Base-by-base conservation (phyloP, 2,329 filamentous ascomycete species). In the Rachicladosporium sp. region DNA sequence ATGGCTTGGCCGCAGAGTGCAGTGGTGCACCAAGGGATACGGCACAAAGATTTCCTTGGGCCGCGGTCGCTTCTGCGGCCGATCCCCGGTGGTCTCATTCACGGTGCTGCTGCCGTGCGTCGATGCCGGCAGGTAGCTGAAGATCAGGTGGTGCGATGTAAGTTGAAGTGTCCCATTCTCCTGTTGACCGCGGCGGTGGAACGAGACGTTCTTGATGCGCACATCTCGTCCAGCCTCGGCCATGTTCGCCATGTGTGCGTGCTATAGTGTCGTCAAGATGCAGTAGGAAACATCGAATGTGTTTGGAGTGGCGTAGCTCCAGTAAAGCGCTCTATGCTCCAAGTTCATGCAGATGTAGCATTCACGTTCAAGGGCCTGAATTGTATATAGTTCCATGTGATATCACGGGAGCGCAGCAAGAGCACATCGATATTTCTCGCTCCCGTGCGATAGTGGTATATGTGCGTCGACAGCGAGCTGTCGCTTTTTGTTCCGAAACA, bases 31-130 rank as follows among this genome's bases (percentile, higher is more conserved):
- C 63, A 96, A 88, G 15, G 89, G 88, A 61, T 88, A 98, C 10
- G 91, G 88, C 40, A 96, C 85, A 84, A 89, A 98, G 56, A 83
- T 76, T 62, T 94, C 84, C 57, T 78, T 71, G 13, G 73, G 67
- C 47, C 66, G 67, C 8, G 55, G 54, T 15, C 33, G 15, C 30
- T 32, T 32, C 30, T 32, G 12, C 30, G 10, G 30, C 10, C 30
- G 10, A 12, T 32, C 30, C 10, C 30, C 30, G 63, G 62, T 36
- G 53, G 38, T 54, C 45, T 37, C 10, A n/a, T 32, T 32, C 10
- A 32, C 30, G 30, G 10, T 32, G 30, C 12, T 37, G 21, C 38
- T 27, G 19, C 33, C 19, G 15, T 31, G 10, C 10, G 12, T 27
- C n/a, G 12, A 10, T 10, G 9, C 19, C 15, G 71, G 71, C 9